These are phyloP conservation scores for Entonaema liquescens DNA, from an alignment of 495 filamentous ascomycete genomes.

Conservation along the genomic window DNA sequence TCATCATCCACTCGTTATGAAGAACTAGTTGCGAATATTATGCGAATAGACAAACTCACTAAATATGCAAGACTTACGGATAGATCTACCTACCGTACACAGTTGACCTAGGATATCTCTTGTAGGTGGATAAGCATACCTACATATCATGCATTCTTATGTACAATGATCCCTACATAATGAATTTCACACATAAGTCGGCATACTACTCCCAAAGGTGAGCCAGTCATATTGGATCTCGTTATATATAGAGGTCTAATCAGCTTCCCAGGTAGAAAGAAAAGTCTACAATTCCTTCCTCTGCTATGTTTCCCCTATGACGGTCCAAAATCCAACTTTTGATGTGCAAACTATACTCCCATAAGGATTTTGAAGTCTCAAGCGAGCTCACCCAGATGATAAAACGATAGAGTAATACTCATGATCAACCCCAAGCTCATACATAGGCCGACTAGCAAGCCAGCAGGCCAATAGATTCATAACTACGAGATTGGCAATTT, in stretches of 20 bases:
- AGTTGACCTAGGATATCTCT: not conserved
- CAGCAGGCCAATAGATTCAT: too few relatives aligned
- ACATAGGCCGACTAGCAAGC: too few relatives aligned
- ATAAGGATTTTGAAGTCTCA: too few relatives aligned
- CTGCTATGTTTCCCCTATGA: not conserved
- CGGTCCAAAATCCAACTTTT: too few relatives aligned
- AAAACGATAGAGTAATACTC: too few relatives aligned
- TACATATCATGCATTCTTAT: too few relatives aligned
- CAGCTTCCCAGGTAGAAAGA: not conserved
- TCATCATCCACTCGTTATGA: not conserved
- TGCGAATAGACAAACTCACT: not conserved
- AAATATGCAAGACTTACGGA: not conserved
- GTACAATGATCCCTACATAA: too few relatives aligned
- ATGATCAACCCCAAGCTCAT: not conserved
- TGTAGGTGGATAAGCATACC: not conserved
- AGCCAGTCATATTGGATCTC: not conserved
- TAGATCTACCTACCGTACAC: not conserved
- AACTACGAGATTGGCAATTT: not conserved
- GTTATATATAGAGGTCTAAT: not conserved
- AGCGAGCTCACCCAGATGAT: too few relatives aligned
- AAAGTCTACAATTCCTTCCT: not conserved
- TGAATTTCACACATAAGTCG: not conserved
- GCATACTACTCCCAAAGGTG: not conserved
- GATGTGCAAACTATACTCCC: too few relatives aligned
- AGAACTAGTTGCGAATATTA: not conserved